Conservation (phyloP, 164 flowering plant species). For the Liquidambar formosana region DNA sequence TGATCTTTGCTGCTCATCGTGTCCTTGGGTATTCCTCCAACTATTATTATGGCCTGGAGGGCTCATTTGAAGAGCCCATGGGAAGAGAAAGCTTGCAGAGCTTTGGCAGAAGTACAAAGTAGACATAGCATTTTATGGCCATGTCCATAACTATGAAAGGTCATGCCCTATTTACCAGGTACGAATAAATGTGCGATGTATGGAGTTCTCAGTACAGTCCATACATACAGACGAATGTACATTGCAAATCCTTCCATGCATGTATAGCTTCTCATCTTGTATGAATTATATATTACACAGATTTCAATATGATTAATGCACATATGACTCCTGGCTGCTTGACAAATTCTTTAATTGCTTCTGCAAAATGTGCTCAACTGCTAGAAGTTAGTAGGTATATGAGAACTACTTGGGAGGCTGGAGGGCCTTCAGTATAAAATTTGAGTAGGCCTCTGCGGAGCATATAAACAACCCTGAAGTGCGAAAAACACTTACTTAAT, state of each 20-base stretch:
- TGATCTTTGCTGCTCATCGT: constrained; percentile 81
- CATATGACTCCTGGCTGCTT: too few species aligned
- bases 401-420: too few species aligned
- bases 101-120: constrained; percentile 92
- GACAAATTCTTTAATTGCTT: too few species aligned
- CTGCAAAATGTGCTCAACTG: too few species aligned
- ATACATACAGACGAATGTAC: neutral
- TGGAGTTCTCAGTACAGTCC: neutral
- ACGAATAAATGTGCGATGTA: neutral
- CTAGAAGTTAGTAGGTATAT: too few species aligned
- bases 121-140: constrained; percentile 84
- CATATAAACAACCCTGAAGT: too few species aligned
- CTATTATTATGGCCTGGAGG: constrained; percentile 47
- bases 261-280: too few species aligned
- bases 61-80: constrained; percentile 84
- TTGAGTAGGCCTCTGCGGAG: too few species aligned
- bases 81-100: constrained; percentile 74
- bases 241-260: neutral
- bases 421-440: too few species aligned
- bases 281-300: too few species aligned
- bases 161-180: constrained; percentile 83
- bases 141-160: constrained; percentile 90
- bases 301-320: too few species aligned
- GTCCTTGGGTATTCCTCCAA: constrained; percentile 78
- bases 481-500: too few species aligned